Conservation (phyloP, 352 stramenopile genomes). For the Pythium rhizo-oryzae region DNA sequence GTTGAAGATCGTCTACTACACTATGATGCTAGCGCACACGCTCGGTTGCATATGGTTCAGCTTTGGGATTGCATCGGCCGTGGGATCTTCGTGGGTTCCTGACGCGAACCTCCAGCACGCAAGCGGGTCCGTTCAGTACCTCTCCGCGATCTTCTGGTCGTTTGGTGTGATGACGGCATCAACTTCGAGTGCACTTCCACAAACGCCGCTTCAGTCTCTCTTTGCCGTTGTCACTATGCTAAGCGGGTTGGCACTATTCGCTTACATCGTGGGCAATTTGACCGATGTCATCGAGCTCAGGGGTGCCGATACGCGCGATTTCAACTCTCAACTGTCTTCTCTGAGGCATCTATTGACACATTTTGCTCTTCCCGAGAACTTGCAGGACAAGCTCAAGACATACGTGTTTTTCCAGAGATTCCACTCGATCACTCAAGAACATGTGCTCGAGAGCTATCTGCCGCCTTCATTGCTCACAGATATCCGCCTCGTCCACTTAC, state of each 20-base stretch:
- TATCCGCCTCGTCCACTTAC: conserved; percentile 50
- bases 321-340: conserved; percentile 58
- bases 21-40: conserved; percentile 43
- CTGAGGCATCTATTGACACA: conserved; percentile 55
- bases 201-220: conserved; percentile 42
- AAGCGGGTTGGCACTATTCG: conserved; percentile 45
- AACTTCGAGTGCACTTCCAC: conserved; percentile 38
- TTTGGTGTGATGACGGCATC: conserved; percentile 63
- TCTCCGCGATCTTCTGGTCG: conserved; percentile 54
- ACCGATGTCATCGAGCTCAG: conserved; percentile 59
- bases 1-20: conserved; percentile 54
- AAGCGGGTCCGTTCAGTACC: conserved; percentile 34
- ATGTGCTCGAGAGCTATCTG: conserved; percentile 45
- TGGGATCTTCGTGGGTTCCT: conserved; percentile 8
- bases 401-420: conserved; percentile 71
- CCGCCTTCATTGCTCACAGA: conserved; percentile 57
- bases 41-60: conserved; percentile 68
- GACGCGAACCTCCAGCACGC: conserved; percentile 9
- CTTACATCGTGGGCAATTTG: conserved; percentile 64
- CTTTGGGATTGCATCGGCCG: conserved; percentile 36
- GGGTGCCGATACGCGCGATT: conserved; percentile 52
- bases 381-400: conserved; percentile 63
- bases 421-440: conserved; percentile 59
- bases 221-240: conserved; percentile 56
- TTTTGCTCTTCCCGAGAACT: conserved; percentile 45